Base-by-base conservation (phyloP, 75 land plant species). In the Chamaecyparis obtusa region DNA sequence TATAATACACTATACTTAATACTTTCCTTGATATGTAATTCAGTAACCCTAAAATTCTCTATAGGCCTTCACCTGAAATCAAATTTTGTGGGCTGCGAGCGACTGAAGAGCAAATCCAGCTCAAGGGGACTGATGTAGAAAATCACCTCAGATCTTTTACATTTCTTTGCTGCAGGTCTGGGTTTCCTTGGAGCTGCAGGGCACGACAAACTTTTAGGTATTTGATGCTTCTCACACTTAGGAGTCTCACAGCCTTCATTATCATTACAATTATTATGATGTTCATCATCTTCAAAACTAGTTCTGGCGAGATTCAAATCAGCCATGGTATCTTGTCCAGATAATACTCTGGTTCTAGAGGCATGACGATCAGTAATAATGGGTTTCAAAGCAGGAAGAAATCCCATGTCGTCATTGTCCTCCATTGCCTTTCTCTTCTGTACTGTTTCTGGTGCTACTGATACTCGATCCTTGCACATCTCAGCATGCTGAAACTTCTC, bases 181-280 rank as follows among this genome's bases (percentile, higher is more conserved):
- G 51, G 83, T 46, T 81, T 81, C 33, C 49, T 81, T n/a, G 51
- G 83, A 44, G 83, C 54, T 24, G 33, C 16, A 24, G 83, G 83
- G 14, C 83, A 81, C 0, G 51, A 43, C 9, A 81, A 21, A n/a
- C 8, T 27, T 41, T 81, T 81, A 27, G 83, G 83, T 81, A 81
- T 81, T 44, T 46, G 46, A 46, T 81, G 33, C 32, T 46, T 49
- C 49, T 81, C 83, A 46, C 51, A 81, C 83, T 81, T 81, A 0
- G 83, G 83, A 14, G 83, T 81, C 51, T 81, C 33, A 30, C 5
- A 19, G 6, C 15, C 49, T 0, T 39, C n/a, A 24, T 24, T 64
- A 64, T 44, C 46, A 44, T 60, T 56, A 56, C 57, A 56, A 56
- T 15, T 56, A 56, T 57, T 13, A 51, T 10, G 54, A 51, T 51